Base-by-base conservation (phyloP, 2,329 filamentous ascomycete genomes). In the Penicillium thymicola region DNA sequence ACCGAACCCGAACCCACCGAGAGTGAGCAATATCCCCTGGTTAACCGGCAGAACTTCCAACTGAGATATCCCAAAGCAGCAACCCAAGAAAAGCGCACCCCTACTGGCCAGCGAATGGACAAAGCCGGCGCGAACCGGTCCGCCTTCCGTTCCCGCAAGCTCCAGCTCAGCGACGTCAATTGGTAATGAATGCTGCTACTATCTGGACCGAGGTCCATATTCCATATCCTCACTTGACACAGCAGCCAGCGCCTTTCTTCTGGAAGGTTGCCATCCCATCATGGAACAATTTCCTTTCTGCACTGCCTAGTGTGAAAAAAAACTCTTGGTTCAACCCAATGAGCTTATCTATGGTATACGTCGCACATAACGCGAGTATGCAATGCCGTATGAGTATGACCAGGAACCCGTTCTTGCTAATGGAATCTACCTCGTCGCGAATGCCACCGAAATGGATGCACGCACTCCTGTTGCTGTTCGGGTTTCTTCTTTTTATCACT, bases 111-210 rank as follows among this genome's bases (percentile, higher is more conserved):
- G 49, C 72, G 71, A 57, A 63, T 74, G 51, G 83, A 86, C 65
- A 86, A 84, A 68, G 79, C 82, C 42, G 82, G 82, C 57, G 79
- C 78, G 64, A 88, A 88, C 64, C 87, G 89, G 54, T 85, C 83
- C 69, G 87, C 88, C 58, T 92, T 96, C 73, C 88, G 92, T 62
- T 87, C 89, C 57, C 86, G 94, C 68, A 96, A 96, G 76, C 81
- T 99, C 59, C 93, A 97, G 73, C 84, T 97, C 58, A 96, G 91
- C 75, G 94, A 99, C 76, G 90, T 99, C 74, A 93, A 99, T 75
- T 99, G 94, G 94, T 97, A 93, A 79, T 80, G 64, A 56, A 34
- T 37, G 38, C 36, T 23, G 27, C 25, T 23, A 32, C 21, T 34
- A 23, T 42, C 43, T 45, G 43, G 57, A 50, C 55, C 32, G 28